Evolutionary conservation across 768 basidiomycete genomes (phyloP).

Genomic region (Lentinula lateritia): DNA sequence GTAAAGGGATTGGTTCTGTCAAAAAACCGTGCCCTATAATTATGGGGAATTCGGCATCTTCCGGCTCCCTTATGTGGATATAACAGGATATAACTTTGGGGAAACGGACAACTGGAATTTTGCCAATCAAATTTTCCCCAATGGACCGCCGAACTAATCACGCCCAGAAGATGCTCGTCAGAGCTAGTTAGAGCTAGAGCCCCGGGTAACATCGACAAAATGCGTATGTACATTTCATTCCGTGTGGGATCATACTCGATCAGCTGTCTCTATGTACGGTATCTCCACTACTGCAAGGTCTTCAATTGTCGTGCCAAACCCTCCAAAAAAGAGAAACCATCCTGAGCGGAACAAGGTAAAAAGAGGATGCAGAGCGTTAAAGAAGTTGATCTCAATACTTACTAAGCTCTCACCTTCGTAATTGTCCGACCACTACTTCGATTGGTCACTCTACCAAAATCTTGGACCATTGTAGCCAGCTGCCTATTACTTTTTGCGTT

Average conservation of each 20-base stretch:
- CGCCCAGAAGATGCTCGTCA: background rate
- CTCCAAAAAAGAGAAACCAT: slow-evolving; percentile 66
- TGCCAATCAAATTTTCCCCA: background rate
- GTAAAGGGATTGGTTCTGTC: background rate
- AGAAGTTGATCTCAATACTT: background rate
- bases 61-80: background rate
- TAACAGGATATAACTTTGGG: background rate
- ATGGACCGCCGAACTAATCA: background rate
- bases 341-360: slow-evolving; percentile 23
- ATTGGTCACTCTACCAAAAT: slow-evolving; percentile 68
- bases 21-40: background rate
- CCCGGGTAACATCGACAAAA: slow-evolving; percentile 2
- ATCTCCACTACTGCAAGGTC: slow-evolving; percentile 26
- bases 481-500: slow-evolving; percentile 45
- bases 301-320: slow-evolving; percentile 51
- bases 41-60: slow-evolving; percentile 4
- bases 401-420: slow-evolving; percentile 46
- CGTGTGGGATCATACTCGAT: background rate
- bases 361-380: background rate
- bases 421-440: slow-evolving; percentile 64
- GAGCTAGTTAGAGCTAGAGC: background rate
- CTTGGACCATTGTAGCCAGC: slow-evolving; percentile 60
- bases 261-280: background rate
- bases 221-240: background rate
- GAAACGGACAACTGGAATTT: background rate